Percentiles rank a stretch among this genome's conserved stretches.
Evolutionary conservation across 495 filamentous ascomycete genomes (phyloP).

Genomic region (Ramalina intermedia): DNA sequence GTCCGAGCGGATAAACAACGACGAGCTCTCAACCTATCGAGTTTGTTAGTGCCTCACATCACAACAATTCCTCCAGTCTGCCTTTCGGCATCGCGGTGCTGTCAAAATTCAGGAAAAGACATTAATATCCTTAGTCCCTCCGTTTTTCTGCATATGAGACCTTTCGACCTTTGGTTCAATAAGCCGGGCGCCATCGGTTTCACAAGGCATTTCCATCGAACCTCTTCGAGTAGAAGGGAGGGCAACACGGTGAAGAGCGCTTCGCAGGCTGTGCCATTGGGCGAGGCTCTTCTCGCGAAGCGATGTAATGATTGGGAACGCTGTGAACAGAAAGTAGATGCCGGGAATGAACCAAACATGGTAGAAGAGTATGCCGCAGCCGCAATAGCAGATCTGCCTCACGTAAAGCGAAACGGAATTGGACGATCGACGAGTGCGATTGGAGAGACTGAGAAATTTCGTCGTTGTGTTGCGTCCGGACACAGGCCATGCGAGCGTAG

Average conservation of each 20-base stretch:
- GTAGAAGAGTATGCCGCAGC: too few relatives aligned
- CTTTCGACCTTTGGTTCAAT: constrained; percentile 17
- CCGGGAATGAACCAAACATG: too few relatives aligned
- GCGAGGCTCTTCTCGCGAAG: too few relatives aligned
- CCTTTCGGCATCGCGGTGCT: constrained; percentile 21
- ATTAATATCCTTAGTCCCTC: constrained; percentile 30
- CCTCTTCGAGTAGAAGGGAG: constrained; percentile 10
- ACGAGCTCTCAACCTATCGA: background rate
- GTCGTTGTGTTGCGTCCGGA: too few relatives aligned
- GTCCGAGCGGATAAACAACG: background rate
- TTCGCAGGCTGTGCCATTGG: constrained; percentile 46
- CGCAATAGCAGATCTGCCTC: too few relatives aligned
- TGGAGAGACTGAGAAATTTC: too few relatives aligned
- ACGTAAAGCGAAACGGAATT: too few relatives aligned
- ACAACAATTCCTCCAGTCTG: constrained; percentile 15
- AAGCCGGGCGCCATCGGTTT: constrained; percentile 21
- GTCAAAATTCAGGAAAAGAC: constrained; percentile 69
- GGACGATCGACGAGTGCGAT: too few relatives aligned
- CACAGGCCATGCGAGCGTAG: too few relatives aligned
- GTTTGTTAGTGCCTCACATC: constrained; percentile 29
- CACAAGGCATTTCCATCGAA: constrained; percentile 43
- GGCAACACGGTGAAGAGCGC: constrained; percentile 73
- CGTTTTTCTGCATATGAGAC: constrained; percentile 17
- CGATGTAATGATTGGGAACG: too few relatives aligned
- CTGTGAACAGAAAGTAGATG: too few relatives aligned